phyloP scores from a whole-genome alignment of 2,329 filamentous ascomycete genomes.

The Coleophoma eucalyptorum region DNA sequence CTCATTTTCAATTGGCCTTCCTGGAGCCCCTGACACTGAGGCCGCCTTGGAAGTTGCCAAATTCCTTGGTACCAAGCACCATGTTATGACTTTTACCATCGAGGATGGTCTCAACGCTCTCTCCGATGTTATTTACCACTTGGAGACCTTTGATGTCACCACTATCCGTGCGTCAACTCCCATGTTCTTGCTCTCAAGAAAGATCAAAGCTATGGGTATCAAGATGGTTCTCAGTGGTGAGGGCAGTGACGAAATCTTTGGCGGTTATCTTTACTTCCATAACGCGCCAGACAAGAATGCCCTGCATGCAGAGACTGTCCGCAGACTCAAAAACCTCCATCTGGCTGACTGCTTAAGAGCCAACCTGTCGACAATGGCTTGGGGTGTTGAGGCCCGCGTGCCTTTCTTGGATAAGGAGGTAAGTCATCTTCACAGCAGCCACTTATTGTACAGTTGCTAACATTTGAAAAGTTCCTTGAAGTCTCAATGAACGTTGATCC shows the following conservation, averaged over 20 bases:
- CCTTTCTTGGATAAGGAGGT: slow-evolving; percentile 94
- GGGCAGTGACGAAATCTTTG: slow-evolving; percentile 97
- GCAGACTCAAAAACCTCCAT: slow-evolving; percentile 94
- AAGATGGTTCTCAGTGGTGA: slow-evolving; percentile 99
- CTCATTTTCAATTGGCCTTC: slow-evolving; percentile 97
- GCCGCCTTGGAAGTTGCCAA: slow-evolving; percentile 91
- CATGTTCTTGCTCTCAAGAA: slow-evolving; percentile 96
- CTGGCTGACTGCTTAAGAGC: slow-evolving; percentile 93
- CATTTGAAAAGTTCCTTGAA: slow-evolving; percentile 70
- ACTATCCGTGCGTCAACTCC: slow-evolving; percentile 97
- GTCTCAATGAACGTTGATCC: slow-evolving; percentile 92
- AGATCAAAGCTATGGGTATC: slow-evolving; percentile 99
- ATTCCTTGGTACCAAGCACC: slow-evolving; percentile 96
- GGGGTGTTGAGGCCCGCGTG: slow-evolving; percentile 96
- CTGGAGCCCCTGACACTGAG: slow-evolving; percentile 85
- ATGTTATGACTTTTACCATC: slow-evolving; percentile 97
- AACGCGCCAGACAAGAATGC: slow-evolving; percentile 83
- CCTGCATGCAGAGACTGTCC: slow-evolving; percentile 95
- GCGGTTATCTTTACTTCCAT: slow-evolving; percentile 98
- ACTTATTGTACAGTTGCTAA: slow-evolving; percentile 3
- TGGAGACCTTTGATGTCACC: slow-evolving; percentile 97
- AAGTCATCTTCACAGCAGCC: slow-evolving; percentile 17
- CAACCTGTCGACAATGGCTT: slow-evolving; percentile 98
- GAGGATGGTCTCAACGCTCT: slow-evolving; percentile 96
- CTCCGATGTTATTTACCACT: slow-evolving; percentile 95